Evolutionary conservation across 1,284 basidiomycete species (phyloP).

Genomic region (Pseudozyma pruni): DNA sequence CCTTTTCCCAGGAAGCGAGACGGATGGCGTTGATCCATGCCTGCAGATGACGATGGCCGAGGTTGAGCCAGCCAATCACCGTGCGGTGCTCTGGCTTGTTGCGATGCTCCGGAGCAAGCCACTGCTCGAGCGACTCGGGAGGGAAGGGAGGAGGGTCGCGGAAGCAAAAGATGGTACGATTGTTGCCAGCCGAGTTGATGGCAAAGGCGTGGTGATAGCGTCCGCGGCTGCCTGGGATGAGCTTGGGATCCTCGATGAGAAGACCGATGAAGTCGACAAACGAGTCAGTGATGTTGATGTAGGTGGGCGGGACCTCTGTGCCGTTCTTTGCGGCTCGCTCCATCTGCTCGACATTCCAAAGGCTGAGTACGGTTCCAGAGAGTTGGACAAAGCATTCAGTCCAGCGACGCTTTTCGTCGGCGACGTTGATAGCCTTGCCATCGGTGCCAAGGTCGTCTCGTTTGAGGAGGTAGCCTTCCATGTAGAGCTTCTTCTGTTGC

Average conservation of each 20-base stretch:
- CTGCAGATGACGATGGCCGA: constrained; percentile 62
- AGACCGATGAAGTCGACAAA: constrained; percentile 72
- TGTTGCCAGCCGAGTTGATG: constrained; percentile 92
- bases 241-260: constrained; percentile 71
- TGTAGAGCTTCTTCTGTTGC: constrained; percentile 64
- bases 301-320: constrained; percentile 83
- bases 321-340: constrained; percentile 82
- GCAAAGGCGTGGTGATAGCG: constrained; percentile 80
- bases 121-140: constrained; percentile 53
- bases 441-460: constrained; percentile 62
- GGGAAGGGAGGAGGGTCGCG: constrained; percentile 55
- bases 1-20: constrained; percentile 92
- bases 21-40: constrained; percentile 89
- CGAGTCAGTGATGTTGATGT: constrained; percentile 86
- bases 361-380: constrained; percentile 88
- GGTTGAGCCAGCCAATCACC: constrained; percentile 63
- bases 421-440: constrained; percentile 58
- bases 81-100: constrained; percentile 56
- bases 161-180: constrained; percentile 82
- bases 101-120: constrained; percentile 50
- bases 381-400: constrained; percentile 77
- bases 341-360: constrained; percentile 87
- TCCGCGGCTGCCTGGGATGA: constrained; percentile 70
- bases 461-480: constrained; percentile 66
- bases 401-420: constrained; percentile 59